phyloP scores from a whole-genome alignment of 768 basidiomycete genomes.

The Pleurotus eryngii region DNA sequence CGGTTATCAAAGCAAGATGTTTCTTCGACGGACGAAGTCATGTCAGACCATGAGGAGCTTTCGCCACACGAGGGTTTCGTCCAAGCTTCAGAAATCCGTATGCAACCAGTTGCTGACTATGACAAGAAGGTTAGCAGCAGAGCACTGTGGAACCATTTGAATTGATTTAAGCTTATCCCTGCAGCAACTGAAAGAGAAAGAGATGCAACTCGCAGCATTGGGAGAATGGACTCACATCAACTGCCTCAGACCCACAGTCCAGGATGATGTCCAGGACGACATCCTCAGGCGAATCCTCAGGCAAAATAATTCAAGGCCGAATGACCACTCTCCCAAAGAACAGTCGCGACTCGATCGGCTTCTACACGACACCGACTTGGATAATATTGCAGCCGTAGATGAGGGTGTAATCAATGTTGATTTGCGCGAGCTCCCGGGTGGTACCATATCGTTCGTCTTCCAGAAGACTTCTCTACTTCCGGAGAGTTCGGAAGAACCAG shows the following conservation, averaged over 20 bases:
- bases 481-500: too few relatives aligned
- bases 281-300: constrained; percentile 52
- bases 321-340: neutral
- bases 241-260: constrained; percentile 47
- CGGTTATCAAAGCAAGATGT: constrained; percentile 15
- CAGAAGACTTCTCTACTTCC: constrained; percentile 36
- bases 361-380: constrained; percentile 44
- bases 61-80: constrained; percentile 50
- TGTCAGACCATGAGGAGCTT: constrained; percentile 30
- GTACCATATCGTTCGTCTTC: constrained; percentile 75
- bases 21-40: constrained; percentile 8
- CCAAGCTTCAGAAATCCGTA: constrained; percentile 58
- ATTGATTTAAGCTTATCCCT: too few relatives aligned
- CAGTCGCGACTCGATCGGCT: constrained; percentile 20
- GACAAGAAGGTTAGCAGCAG: constrained; percentile 48
- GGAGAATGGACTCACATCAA: constrained; percentile 86
- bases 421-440: constrained; percentile 50
- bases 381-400: constrained; percentile 38
- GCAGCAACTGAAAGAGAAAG: constrained; percentile 68
- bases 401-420: constrained; percentile 17
- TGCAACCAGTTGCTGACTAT: constrained; percentile 37
- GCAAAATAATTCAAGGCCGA: constrained; percentile 8
- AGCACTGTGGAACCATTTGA: too few relatives aligned
- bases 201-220: constrained; percentile 63
- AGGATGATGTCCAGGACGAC: constrained; percentile 58